Base-by-base conservation (phyloP, 208 protist species). In the Acanthamoeba rhysodes region DNA sequence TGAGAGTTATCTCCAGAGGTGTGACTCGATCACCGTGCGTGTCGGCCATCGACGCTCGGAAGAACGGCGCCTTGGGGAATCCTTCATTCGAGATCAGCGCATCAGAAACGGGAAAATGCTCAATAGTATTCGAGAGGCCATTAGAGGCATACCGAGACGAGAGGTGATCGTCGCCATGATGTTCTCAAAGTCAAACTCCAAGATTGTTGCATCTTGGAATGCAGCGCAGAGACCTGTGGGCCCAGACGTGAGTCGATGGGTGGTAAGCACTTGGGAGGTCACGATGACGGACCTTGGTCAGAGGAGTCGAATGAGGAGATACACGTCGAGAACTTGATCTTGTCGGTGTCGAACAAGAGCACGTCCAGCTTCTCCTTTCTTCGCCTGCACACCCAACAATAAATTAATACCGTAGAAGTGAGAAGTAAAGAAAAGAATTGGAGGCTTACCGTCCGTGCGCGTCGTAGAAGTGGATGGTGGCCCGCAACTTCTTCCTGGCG, bases 171-270 rank as follows among this genome's bases (percentile, higher is more conserved):
- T 82, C 37, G 74, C 74, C 34, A 82, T 82, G 32, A 50, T 34
- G 74, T 82, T 82, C 74, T 82, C 74, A 53, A 82, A 82, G 37
- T 82, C 45, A 29, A 82, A 82, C 45, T 82, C 74, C 7, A 82
- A 20, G 74, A 82, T 29, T 14, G 74, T 82, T 2, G 74, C 74
- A 27, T 50, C 74, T 27, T 82, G 74, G 41, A 53, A 82, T 1
- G 74, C 74, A 6, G 29, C 74, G 32, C 74, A 34, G 32, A 82
- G 74, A 7, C 45, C 74, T 55, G 74, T 5, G 37, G 41, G 41
- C 41, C 1, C 9, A 32, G n/a, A 29, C 66, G 24, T 32, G 12
- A 22, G 29, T 72, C 29, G 29, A 8, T 27, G 29, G 66, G 5
- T 72, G 22, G 20, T 18, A 22, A 6, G 24, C 10, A 66, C 22